Percentiles rank a stretch among this genome's conserved stretches.
Evolutionary conservation across 306 rosid species (phyloP).

Genomic region (Malus fusca): DNA sequence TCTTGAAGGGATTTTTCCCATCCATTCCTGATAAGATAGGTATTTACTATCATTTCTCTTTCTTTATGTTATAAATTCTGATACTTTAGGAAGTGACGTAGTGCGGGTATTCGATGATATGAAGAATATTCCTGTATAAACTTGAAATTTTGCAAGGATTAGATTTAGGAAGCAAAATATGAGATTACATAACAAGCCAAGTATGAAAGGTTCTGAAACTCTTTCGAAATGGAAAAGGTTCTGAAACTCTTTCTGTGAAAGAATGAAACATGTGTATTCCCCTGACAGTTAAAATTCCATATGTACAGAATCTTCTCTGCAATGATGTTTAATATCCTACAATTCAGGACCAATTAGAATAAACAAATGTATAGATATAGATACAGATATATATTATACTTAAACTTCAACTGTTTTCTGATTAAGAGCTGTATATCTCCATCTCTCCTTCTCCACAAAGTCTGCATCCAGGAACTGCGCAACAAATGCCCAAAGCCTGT

Average conservation of each 20-base stretch:
- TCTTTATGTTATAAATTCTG: neutral
- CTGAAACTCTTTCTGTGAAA: neutral
- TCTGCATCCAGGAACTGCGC: conserved; percentile 91
- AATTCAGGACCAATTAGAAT: conserved; percentile 11
- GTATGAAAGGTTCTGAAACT: neutral
- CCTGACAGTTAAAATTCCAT: conserved; percentile 8
- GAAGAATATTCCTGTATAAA: neutral
- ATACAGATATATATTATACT: neutral
- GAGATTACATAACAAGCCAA: neutral
- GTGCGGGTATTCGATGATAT: neutral
- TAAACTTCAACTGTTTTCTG: conserved; percentile 68
- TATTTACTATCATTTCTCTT: neutral
- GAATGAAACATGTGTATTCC: conserved; percentile 7
- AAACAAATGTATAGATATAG: conserved; percentile 10
- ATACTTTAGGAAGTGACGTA: neutral
- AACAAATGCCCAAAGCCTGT: conserved; percentile 82
- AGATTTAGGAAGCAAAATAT: neutral
- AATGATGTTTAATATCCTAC: conserved; percentile 3
- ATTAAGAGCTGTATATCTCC: conserved; percentile 90
- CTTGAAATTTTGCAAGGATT: neutral
- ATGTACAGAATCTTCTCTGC: conserved; percentile 4
- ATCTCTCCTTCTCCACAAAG: conserved; percentile 87
- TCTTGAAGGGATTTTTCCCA: conserved; percentile 30
- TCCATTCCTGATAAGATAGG: conserved; percentile 22
- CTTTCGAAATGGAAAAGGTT: neutral